Percentiles rank a stretch among this genome's conserved stretches.
Conservation (phyloP, 2,329 filamentous ascomycete species). For the Aspergillus sp. region DNA sequence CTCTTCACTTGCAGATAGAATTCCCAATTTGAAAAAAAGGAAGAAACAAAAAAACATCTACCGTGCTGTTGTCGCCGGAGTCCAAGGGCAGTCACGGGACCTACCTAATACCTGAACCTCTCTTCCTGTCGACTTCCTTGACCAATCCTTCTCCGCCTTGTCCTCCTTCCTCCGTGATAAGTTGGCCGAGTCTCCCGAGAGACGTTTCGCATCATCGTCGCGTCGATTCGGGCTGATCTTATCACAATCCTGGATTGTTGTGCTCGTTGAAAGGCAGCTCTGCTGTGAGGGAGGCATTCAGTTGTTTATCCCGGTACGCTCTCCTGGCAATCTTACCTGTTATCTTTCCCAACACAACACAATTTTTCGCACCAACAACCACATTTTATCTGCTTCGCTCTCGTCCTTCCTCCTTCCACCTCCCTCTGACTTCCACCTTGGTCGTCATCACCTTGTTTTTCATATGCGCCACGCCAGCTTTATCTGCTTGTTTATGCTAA, state of each 20-base stretch:
- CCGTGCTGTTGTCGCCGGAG: too few relatives aligned
- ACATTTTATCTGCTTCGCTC: background rate
- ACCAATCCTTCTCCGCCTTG: conserved; percentile 1
- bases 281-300: conserved; percentile 78
- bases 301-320: conserved; percentile 73
- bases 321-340: conserved; percentile 12
- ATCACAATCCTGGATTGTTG: background rate
- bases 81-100: too few relatives aligned
- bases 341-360: conserved; percentile 11
- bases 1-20: conserved; percentile 17
- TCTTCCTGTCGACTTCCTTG: background rate
- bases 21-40: conserved; percentile 10
- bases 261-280: conserved; percentile 10
- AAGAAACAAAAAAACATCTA: conserved; percentile 10
- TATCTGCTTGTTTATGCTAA: background rate
- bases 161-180: background rate
- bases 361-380: conserved; percentile 8
- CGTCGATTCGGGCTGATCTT: background rate
- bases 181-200: background rate
- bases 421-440: background rate
- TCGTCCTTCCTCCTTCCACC: background rate
- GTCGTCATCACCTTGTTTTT: background rate
- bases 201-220: background rate
- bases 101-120: conserved; percentile 1
- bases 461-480: too few relatives aligned